Percentiles rank a stretch among this genome's conserved stretches.
phyloP scores from a whole-genome alignment of 441 rosid genomes.

The Erysimum cheiri region DNA sequence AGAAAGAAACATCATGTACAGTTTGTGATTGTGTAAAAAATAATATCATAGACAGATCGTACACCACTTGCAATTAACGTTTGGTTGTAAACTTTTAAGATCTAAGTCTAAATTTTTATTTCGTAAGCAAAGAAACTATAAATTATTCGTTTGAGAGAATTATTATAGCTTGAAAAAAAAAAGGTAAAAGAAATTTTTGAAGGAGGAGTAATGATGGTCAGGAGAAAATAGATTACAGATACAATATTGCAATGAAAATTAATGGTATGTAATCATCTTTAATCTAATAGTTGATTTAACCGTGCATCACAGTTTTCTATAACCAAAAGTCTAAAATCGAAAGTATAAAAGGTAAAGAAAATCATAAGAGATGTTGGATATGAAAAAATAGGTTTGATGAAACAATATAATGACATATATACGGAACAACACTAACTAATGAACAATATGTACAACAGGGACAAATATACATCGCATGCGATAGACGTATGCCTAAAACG shows the following conservation, averaged over 20 bases:
- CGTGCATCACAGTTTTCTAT: not conserved
- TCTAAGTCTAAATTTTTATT: not conserved
- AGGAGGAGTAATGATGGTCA: not conserved
- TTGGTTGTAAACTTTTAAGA: not conserved
- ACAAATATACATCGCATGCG: not conserved
- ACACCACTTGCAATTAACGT: not conserved
- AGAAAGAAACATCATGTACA: conserved; percentile 29
- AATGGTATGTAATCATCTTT: not conserved
- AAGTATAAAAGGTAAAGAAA: no score
- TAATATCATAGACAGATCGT: not conserved
- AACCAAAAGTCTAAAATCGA: not conserved
- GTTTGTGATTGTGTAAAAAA: conserved; percentile 3
- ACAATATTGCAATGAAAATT: not conserved
- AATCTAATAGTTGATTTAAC: not conserved
- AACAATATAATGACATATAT: conserved; percentile 8
- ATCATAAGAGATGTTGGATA: not conserved
- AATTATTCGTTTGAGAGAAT: not conserved
- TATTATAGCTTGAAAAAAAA: not conserved
- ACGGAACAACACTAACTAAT: not conserved
- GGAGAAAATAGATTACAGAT: not conserved
- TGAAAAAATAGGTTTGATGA: not conserved
- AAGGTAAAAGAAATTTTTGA: not conserved
- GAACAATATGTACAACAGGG: not conserved
- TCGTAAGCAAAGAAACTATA: not conserved
- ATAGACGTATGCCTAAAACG: not conserved